Conservation (phyloP, 495 filamentous ascomycete genomes). For the Hypoxylon cercidicola region DNA sequence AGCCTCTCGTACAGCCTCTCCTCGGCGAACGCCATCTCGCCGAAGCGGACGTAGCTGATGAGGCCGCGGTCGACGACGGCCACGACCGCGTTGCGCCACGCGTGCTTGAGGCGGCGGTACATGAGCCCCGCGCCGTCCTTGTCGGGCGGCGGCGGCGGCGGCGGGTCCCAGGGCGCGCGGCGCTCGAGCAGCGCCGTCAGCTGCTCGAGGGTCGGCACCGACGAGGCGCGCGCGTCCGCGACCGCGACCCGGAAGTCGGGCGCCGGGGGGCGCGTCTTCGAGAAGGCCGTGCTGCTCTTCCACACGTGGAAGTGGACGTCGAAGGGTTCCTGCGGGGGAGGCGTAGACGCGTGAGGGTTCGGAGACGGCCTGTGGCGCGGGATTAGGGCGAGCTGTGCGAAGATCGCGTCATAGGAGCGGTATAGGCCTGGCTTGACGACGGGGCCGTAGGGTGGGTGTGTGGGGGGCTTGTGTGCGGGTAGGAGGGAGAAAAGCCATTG, state of each 20-base stretch:
- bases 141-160: slow-evolving; percentile 57
- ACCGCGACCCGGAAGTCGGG: slow-evolving; percentile 89
- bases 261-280: slow-evolving; percentile 75
- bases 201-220: slow-evolving; percentile 76
- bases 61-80: slow-evolving; percentile 91
- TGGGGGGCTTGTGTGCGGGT: slow-evolving; percentile 1
- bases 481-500: slow-evolving; percentile 57
- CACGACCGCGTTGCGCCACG: slow-evolving; percentile 82
- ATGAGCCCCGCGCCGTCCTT: slow-evolving; percentile 47
- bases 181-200: slow-evolving; percentile 73
- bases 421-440: slow-evolving; percentile 81
- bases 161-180: slow-evolving; percentile 70
- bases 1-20: slow-evolving; percentile 73
- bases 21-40: slow-evolving; percentile 80
- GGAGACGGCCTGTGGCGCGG: slow-evolving; percentile 73
- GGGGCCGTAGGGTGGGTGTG: slow-evolving; percentile 64
- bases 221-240: slow-evolving; percentile 74
- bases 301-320: slow-evolving; percentile 79
- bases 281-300: slow-evolving; percentile 73
- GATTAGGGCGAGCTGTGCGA: slow-evolving; percentile 77
- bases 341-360: slow-evolving; percentile 31
- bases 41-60: slow-evolving; percentile 84
- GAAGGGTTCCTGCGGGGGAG: slow-evolving; percentile 65
- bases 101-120: slow-evolving; percentile 82
- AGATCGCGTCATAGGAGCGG: slow-evolving; percentile 81